Conservation (phyloP, 345 rosid species). For the Sapria himalayana region DNA sequence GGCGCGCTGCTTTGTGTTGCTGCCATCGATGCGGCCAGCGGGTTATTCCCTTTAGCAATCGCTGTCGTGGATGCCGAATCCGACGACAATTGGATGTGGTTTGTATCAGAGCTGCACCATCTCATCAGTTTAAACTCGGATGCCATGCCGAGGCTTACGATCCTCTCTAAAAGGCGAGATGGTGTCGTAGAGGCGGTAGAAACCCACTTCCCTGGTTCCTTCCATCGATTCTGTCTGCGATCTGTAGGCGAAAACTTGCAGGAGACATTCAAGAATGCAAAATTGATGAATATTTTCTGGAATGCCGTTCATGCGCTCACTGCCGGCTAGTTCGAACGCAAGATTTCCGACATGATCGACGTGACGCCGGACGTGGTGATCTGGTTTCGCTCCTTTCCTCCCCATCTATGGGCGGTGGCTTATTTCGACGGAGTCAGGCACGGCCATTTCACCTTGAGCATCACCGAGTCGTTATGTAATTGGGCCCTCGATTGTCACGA, state of each 20-base stretch:
- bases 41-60: slow-evolving; percentile 73
- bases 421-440: slow-evolving; percentile 76
- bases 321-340: slow-evolving; percentile 53
- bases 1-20: slow-evolving; percentile 80
- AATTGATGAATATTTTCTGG: slow-evolving; percentile 88
- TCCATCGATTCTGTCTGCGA: slow-evolving; percentile 84
- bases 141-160: slow-evolving; percentile 90
- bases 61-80: slow-evolving; percentile 68
- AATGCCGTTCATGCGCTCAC: slow-evolving; percentile 91
- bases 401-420: slow-evolving; percentile 84
- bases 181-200: slow-evolving; percentile 84
- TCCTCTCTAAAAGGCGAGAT: slow-evolving; percentile 75
- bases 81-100: slow-evolving; percentile 97
- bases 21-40: slow-evolving; percentile 79
- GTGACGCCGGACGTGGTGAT: slow-evolving; percentile 51
- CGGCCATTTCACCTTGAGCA: slow-evolving; percentile 73
- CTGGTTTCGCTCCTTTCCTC: slow-evolving; percentile 72
- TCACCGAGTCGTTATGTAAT: slow-evolving; percentile 59
- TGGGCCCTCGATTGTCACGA: slow-evolving; percentile 99
- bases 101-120: slow-evolving; percentile 82
- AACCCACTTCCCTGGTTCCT: slow-evolving; percentile 91
- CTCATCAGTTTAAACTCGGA: slow-evolving; percentile 88
- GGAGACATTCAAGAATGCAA: slow-evolving; percentile 82
- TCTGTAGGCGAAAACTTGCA: slow-evolving; percentile 76
- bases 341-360: slow-evolving; percentile 76